phyloP scores from a whole-genome alignment of 352 stramenopile species.

The Phytophthora pisi region DNA sequence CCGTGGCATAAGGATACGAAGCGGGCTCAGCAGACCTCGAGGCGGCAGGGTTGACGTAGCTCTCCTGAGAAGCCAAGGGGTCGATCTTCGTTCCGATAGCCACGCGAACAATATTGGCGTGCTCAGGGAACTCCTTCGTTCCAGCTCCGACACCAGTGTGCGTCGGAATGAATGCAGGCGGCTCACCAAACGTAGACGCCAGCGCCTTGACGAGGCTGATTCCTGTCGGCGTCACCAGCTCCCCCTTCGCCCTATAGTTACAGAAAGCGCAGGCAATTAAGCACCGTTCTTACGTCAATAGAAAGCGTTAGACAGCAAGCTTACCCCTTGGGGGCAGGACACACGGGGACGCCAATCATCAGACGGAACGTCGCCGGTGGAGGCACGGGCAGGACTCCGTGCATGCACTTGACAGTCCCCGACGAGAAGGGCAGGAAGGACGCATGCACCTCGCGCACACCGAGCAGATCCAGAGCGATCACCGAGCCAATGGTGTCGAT shows the following conservation, averaged over 20 bases:
- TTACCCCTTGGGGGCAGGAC: conserved; percentile 87
- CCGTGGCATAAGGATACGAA: conserved; percentile 25
- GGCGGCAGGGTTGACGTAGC: conserved; percentile 40
- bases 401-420: conserved; percentile 94
- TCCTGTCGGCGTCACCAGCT: conserved; percentile 97
- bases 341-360: conserved; percentile 94
- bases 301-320: background rate
- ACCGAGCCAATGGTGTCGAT: conserved; percentile 96
- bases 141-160: conserved; percentile 83
- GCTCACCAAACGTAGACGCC: conserved; percentile 69
- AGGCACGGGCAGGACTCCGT: conserved; percentile 96
- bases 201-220: conserved; percentile 95
- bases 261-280: background rate
- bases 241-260: conserved; percentile 67
- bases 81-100: conserved; percentile 73
- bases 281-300: background rate
- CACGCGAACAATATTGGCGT: conserved; percentile 92
- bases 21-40: conserved; percentile 29
- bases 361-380: conserved; percentile 94
- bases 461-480: conserved; percentile 92
- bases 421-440: conserved; percentile 90
- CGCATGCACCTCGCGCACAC: conserved; percentile 87
- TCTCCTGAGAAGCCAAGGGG: conserved; percentile 32
- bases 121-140: conserved; percentile 88
- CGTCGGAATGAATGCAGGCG: conserved; percentile 75